Evolutionary conservation across 1,139 yeast species (phyloP).

Genomic region (Diutina sp.): DNA sequence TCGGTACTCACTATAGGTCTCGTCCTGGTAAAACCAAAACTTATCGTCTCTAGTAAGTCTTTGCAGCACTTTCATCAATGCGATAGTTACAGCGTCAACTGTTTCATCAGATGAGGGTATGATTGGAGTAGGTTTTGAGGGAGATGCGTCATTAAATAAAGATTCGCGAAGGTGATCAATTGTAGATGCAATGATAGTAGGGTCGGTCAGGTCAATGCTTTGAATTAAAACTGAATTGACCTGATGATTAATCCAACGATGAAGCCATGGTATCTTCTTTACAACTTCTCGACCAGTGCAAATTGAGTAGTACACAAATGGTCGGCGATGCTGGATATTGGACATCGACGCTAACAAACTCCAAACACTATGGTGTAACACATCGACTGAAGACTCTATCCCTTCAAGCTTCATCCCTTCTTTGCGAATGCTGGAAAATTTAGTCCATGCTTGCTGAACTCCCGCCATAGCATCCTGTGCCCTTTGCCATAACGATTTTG

Average conservation of each 20-base stretch:
- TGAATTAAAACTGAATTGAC: neutral
- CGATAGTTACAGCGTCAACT: neutral
- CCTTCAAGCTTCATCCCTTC: conserved; percentile 5
- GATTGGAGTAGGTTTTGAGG: neutral
- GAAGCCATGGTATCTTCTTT: neutral
- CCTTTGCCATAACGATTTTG: neutral
- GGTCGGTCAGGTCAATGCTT: neutral
- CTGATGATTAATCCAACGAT: neutral
- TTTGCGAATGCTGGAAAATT: conserved; percentile 5
- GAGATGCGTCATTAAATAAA: neutral
- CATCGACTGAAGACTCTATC: neutral
- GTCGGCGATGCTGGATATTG: neutral
- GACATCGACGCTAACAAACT: neutral
- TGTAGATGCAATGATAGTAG: neutral
- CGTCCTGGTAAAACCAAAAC: neutral
- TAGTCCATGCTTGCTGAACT: conserved; percentile 3
- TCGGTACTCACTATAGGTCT: neutral
- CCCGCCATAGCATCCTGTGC: neutral
- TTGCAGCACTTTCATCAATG: neutral
- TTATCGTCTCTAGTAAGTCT: neutral
- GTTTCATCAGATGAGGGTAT: neutral
- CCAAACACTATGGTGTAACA: neutral
- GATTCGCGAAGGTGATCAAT: neutral
- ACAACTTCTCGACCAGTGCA: neutral
- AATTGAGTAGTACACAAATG: neutral